phyloP scores from a whole-genome alignment of 768 basidiomycete genomes.

The Lentinula detonsa region DNA sequence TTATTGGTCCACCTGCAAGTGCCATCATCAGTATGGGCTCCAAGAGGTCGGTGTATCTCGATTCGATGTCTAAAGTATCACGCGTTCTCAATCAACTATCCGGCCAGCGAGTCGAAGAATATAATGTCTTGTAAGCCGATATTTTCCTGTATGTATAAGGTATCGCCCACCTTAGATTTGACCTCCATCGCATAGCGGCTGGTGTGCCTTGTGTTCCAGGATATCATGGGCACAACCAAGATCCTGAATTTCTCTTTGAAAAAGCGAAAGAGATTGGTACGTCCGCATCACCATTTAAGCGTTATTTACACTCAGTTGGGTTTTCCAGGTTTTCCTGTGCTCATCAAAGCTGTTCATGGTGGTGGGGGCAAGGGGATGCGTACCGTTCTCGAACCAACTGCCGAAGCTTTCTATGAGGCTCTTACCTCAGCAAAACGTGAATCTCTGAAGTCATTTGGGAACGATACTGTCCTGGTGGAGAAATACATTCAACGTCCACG shows the following conservation, averaged over 20 bases:
- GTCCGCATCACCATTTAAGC: neutral
- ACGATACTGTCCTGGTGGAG: slow-evolving; percentile 83
- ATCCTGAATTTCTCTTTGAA: slow-evolving; percentile 58
- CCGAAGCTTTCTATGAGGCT: slow-evolving; percentile 72
- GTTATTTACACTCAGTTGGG: neutral
- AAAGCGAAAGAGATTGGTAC: slow-evolving; percentile 69
- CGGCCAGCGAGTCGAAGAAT: slow-evolving; percentile 83
- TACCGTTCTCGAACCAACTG: slow-evolving; percentile 50
- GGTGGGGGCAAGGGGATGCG: slow-evolving; percentile 98
- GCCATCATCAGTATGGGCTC: slow-evolving; percentile 95
- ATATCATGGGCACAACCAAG: slow-evolving; percentile 84
- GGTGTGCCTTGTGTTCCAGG: slow-evolving; percentile 93
- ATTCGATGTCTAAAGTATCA: neutral
- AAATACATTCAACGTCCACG: slow-evolving; percentile 83
- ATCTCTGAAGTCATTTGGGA: slow-evolving; percentile 82
- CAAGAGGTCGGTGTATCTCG: slow-evolving; percentile 57
- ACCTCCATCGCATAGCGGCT: slow-evolving; percentile 43
- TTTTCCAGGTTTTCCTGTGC: slow-evolving; percentile 70
- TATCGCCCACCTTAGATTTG: slow-evolving; percentile 6
- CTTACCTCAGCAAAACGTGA: slow-evolving; percentile 87
- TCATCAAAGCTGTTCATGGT: slow-evolving; percentile 96
- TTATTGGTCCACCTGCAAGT: slow-evolving; percentile 84
- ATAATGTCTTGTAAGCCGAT: slow-evolving; percentile 71
- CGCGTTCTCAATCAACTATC: neutral
- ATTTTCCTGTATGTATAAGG: neutral